phyloP scores from a whole-genome alignment of 2,329 filamentous ascomycete species.

The Rutstroemia sp. region DNA sequence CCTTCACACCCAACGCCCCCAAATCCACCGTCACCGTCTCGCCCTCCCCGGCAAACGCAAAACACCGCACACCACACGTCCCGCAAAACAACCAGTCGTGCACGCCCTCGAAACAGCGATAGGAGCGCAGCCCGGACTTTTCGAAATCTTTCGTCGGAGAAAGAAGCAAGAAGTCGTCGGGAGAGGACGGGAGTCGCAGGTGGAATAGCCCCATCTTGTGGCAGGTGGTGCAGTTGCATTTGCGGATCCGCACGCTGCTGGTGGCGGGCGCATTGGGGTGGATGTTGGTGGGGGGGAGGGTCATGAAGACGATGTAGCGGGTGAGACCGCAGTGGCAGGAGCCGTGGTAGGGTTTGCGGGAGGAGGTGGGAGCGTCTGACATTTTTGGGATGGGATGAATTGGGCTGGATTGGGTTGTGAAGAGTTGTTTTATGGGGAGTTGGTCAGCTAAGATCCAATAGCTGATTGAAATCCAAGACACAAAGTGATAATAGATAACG shows the following conservation, averaged over 20 bases:
- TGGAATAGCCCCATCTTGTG: slow-evolving; percentile 42
- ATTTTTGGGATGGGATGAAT: not conserved
- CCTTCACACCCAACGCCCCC: slow-evolving; percentile 1
- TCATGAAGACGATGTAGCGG: slow-evolving; percentile 37
- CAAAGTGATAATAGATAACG: too few relatives aligned
- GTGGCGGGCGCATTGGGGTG: not conserved
- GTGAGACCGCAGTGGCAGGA: slow-evolving; percentile 41
- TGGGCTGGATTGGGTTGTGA: not conserved
- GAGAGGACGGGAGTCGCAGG: slow-evolving; percentile 32
- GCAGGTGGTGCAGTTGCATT: slow-evolving; percentile 43
- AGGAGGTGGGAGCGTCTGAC: not conserved
- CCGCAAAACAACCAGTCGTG: slow-evolving; percentile 41
- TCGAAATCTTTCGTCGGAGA: slow-evolving; percentile 32
- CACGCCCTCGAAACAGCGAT: slow-evolving; percentile 29
- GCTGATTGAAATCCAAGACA: too few relatives aligned
- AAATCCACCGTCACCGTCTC: slow-evolving; percentile 21
- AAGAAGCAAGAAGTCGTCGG: slow-evolving; percentile 40
- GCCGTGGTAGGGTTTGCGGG: slow-evolving; percentile 29
- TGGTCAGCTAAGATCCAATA: too few relatives aligned
- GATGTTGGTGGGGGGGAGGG: slow-evolving; percentile 32
- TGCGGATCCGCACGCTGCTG: slow-evolving; percentile 29
- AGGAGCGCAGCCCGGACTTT: slow-evolving; percentile 36
- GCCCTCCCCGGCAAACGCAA: slow-evolving; percentile 33
- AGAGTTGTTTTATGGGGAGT: not conserved
- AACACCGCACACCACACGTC: slow-evolving; percentile 38